Evolutionary conservation across 2,329 filamentous ascomycete species (phyloP).

Genomic region (Penicillium fuscoglaucum): DNA sequence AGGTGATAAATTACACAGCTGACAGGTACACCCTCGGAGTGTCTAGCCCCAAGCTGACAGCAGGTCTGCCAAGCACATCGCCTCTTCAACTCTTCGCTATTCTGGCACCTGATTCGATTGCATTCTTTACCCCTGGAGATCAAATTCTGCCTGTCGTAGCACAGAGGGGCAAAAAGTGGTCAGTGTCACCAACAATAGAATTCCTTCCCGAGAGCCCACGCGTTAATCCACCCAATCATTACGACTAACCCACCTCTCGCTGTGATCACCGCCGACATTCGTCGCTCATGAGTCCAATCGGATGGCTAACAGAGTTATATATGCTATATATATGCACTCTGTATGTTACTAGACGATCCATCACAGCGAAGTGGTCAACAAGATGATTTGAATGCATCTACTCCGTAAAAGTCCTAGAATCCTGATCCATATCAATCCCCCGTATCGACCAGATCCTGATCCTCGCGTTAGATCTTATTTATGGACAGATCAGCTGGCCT

Average conservation of each 20-base stretch:
- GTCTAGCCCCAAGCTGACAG: neutral
- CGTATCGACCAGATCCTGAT: neutral
- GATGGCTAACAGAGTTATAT: neutral
- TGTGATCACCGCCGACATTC: slow-evolving; percentile 24
- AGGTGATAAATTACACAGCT: neutral
- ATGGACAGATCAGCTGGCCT: neutral
- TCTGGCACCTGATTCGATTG: neutral
- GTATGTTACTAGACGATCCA: neutral
- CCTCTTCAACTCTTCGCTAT: neutral
- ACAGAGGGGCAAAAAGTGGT: slow-evolving; percentile 9
- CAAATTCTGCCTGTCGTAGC: neutral
- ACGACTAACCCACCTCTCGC: slow-evolving; percentile 5
- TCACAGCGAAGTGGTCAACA: neutral
- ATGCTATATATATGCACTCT: neutral
- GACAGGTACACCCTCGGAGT: neutral
- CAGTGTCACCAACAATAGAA: neutral
- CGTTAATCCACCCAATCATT: slow-evolving; percentile 25
- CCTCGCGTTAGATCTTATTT: neutral
- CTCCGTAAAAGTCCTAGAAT: neutral
- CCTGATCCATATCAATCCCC: neutral
- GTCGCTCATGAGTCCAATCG: slow-evolving; percentile 18
- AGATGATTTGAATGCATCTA: neutral
- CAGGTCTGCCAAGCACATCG: neutral
- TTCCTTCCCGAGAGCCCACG: slow-evolving; percentile 11
- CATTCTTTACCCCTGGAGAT: neutral